A percentile compares a stretch with the other conserved stretches of the same genome.
These are phyloP conservation scores for Euphorbia tirucalli DNA, from an alignment of 345 rosid genomes.

Conservation along the genomic window DNA sequence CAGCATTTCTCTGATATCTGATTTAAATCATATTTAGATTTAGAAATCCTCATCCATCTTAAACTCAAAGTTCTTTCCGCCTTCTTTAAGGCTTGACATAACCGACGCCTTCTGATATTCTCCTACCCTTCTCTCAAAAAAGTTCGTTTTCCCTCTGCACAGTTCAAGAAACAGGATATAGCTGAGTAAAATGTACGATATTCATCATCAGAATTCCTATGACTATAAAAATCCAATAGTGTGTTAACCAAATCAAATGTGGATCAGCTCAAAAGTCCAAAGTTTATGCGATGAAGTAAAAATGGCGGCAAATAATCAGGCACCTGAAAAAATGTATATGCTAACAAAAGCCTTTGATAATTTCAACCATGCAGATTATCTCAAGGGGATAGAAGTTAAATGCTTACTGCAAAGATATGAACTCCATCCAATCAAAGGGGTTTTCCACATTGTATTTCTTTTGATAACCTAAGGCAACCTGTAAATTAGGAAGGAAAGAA, in stretches of 20 bases:
- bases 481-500: constrained; percentile 14
- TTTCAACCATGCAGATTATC: background rate
- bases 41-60: constrained; percentile 68
- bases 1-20: too few species aligned
- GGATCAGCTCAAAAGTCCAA: background rate
- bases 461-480: constrained; percentile 69
- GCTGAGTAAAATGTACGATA: too few species aligned
- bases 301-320: too few species aligned
- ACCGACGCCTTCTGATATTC: constrained; percentile 92
- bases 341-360: background rate
- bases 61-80: constrained; percentile 63
- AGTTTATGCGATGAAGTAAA: constrained; percentile 3
- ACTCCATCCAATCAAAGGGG: constrained; percentile 98
- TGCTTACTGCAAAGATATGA: constrained; percentile 89
- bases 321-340: background rate
- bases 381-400: background rate
- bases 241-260: background rate
- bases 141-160: constrained; percentile 77
- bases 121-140: constrained; percentile 88
- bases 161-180: constrained; percentile 10
- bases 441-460: constrained; percentile 66
- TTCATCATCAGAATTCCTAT: background rate
- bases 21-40: background rate
- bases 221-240: background rate
- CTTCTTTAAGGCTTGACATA: constrained; percentile 69